Conservation (phyloP, 2,329 filamentous ascomycete genomes). For the Cladosporium phlei region DNA sequence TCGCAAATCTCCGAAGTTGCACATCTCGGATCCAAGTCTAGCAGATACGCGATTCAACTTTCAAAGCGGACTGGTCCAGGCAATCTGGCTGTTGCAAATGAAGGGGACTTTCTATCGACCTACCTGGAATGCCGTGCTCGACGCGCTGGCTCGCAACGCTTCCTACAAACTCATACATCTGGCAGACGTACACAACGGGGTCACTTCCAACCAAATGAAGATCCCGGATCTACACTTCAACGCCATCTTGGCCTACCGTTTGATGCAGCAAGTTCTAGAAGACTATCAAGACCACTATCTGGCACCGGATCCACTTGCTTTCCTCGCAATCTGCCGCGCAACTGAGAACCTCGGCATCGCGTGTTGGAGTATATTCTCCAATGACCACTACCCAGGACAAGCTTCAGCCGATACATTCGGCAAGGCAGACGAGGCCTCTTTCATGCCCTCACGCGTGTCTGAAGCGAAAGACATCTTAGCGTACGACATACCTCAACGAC, state of each 20-base stretch:
- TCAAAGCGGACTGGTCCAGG: slow-evolving; percentile 22
- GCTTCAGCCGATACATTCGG: background rate
- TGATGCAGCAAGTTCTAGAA: slow-evolving; percentile 17
- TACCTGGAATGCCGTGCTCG: slow-evolving; percentile 25
- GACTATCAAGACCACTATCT: slow-evolving; percentile 20
- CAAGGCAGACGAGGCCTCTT: background rate
- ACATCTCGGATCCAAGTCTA: background rate
- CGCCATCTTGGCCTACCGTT: slow-evolving; percentile 20
- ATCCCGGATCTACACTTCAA: background rate
- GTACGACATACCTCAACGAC: background rate
- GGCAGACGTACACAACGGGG: background rate
- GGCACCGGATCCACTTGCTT: slow-evolving; percentile 31
- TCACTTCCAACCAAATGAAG: background rate
- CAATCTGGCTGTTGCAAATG: slow-evolving; percentile 24
- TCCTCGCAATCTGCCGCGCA: slow-evolving; percentile 30
- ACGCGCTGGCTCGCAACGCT: slow-evolving; percentile 19
- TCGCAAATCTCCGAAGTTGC: background rate
- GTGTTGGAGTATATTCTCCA: slow-evolving; percentile 17
- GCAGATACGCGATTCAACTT: background rate
- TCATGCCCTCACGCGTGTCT: too few species aligned
- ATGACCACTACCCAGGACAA: background rate
- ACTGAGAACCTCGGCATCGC: slow-evolving; percentile 29
- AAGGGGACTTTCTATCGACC: slow-evolving; percentile 17
- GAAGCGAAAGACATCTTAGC: background rate
- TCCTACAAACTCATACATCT: background rate